A percentile compares a stretch with the other conserved stretches of the same genome.
Conservation (phyloP, 352 stramenopile species). For the Phytophthora meadii region DNA sequence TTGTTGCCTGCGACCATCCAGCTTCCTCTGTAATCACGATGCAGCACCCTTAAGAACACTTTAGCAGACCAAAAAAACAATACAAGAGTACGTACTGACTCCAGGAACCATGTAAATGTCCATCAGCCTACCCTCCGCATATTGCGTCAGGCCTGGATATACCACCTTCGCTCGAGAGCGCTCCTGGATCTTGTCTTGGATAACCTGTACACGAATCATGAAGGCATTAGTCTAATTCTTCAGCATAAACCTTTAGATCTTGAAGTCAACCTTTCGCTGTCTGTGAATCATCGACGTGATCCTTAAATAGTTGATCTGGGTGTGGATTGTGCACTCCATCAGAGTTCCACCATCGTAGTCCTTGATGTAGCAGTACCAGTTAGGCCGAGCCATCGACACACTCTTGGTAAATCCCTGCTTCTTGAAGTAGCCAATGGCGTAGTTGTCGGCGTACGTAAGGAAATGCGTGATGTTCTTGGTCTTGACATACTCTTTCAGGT, state of each 20-base stretch:
- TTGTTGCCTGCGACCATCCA: constrained; percentile 84
- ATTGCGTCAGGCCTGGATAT: constrained; percentile 74
- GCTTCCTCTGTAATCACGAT: constrained; percentile 67
- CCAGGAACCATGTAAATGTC: constrained; percentile 89
- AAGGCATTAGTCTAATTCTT: constrained; percentile 5
- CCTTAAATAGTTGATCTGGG: constrained; percentile 97
- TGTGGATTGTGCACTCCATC: constrained; percentile 99
- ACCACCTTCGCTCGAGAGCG: constrained; percentile 75
- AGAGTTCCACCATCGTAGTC: constrained; percentile 99
- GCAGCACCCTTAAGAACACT: background rate
- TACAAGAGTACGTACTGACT: constrained; percentile 69
- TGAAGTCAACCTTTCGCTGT: constrained; percentile 90
- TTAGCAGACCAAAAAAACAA: background rate
- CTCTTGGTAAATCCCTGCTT: constrained; percentile 96
- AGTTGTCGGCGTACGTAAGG: constrained; percentile 99
- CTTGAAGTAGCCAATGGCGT: constrained; percentile 99
- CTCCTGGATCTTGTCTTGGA: constrained; percentile 86
- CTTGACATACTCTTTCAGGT: constrained; percentile 98
- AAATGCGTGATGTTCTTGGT: constrained; percentile 93
- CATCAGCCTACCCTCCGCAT: constrained; percentile 83
- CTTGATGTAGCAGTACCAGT: constrained; percentile 99
- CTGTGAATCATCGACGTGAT: constrained; percentile 95
- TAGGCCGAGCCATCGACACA: constrained; percentile 83
- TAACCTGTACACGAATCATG: constrained; percentile 49
- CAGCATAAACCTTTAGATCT: background rate